Evolutionary conservation across 2,329 filamentous ascomycete species (phyloP).

Genomic region (Tolypocladium cylindrosporum): DNA sequence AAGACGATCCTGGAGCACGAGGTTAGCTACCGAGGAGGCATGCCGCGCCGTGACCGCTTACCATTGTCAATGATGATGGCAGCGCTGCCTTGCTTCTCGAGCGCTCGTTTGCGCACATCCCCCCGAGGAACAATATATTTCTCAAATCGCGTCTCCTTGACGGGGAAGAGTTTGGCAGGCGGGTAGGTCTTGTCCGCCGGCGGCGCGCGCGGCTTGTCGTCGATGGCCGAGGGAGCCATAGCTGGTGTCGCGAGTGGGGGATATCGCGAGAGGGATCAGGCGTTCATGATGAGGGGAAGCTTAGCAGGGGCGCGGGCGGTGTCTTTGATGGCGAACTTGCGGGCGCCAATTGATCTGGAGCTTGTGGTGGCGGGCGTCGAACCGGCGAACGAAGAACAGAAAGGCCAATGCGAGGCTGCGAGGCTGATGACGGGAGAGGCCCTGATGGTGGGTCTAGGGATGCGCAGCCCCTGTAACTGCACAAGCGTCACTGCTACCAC

Average conservation of each 20-base stretch:
- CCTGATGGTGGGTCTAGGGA: conserved; percentile 9
- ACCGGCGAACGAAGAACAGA: conserved; percentile 1
- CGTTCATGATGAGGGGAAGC: not conserved
- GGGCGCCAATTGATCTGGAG: conserved; percentile 14
- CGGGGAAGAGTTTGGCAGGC: conserved; percentile 46
- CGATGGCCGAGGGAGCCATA: conserved; percentile 46
- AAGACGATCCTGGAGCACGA: conserved; percentile 59
- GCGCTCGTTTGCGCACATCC: conserved; percentile 64
- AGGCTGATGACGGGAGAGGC: conserved; percentile 19
- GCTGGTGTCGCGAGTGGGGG: conserved; percentile 5
- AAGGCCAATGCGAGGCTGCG: conserved; percentile 21
- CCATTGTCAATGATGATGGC: conserved; percentile 98
- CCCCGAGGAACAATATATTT: conserved; percentile 41
- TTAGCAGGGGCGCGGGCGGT: not conserved
- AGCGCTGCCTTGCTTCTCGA: conserved; percentile 45
- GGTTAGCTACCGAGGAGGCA: conserved; percentile 5
- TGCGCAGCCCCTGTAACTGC: not conserved
- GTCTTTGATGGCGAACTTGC: not conserved
- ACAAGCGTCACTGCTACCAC: not conserved
- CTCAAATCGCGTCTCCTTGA: conserved; percentile 53
- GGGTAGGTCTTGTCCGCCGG: conserved; percentile 34
- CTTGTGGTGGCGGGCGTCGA: not conserved
- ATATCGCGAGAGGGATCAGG: not conserved
- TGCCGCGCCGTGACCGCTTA: conserved; percentile 25
- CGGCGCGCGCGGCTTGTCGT: conserved; percentile 26